Evolutionary conservation across 1,284 basidiomycete genomes (phyloP), one percentile per base, ranked within the genome.

Genomic region (Irpex sp.): DNA sequence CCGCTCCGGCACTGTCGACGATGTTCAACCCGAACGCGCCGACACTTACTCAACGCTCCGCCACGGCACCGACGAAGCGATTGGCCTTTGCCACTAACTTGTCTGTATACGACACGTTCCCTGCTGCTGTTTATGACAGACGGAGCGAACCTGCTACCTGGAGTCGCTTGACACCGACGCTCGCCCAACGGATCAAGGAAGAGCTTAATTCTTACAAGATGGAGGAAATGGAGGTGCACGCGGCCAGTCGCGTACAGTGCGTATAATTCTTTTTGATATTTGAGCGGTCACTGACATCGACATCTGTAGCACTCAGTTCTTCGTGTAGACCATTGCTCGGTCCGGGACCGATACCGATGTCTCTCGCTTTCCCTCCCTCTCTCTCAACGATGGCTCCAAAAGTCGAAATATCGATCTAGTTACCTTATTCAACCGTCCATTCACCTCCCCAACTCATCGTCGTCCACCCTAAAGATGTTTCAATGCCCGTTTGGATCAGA

Each of bases 191-290:
- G 67, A 98, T 98, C 78, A 98, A 98, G 82, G 94, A 96, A 78
- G 94, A 96, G 80, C 81, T 97, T 56, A 96, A 97, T 78, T 94
- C 93, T 65, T 97, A 92, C 80, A 97, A 97, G 83, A 94, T 97
- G 91, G 96, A 97, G 78, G 93, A 96, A 80, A 97, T 98, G 96
- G 93, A 95, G 73, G 94, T 98, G 65, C 96, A 97, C 77, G 89
- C 91, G 67, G 81, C 89, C 57, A 94, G 92, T 77, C 87, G 93
- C 75, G 86, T 91, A 72, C 89, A 96, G 91, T 93, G 75, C 70
- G 91, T 77, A n/a, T 79, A 31, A 56, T 66, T 67, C 55, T 62
- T 21, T 65, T 57, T 49, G 58, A 66, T 19, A 15, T 54, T 44
- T 13, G 48, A 37, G 40, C 13, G 21, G 3, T 11, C 13, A 34